Conservation (phyloP, 495 filamentous ascomycete genomes). For the Friedmanniomyces endolithicus region DNA sequence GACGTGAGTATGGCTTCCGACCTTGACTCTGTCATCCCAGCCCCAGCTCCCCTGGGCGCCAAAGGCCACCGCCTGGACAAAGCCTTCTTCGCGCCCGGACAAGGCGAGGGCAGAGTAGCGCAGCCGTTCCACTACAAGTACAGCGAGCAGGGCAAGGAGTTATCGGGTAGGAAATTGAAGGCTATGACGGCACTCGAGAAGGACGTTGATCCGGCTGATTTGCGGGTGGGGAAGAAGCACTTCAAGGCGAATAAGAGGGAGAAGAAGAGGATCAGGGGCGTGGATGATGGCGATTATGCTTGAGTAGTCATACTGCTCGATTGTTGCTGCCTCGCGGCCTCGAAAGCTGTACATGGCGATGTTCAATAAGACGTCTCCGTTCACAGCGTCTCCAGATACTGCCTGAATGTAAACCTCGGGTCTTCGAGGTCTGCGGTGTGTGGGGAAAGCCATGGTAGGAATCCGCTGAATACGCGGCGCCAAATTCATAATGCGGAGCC, state of each 20-base stretch:
- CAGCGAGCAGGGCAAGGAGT: constrained; percentile 67
- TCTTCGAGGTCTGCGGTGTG: no score
- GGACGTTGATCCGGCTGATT: constrained; percentile 69
- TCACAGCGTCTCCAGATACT: no score
- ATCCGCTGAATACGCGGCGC: no score
- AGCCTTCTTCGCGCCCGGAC: constrained; percentile 64
- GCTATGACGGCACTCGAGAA: constrained; percentile 76
- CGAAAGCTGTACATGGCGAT: no score
- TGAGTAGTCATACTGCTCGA: background rate
- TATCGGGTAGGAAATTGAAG: constrained; percentile 74
- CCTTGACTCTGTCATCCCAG: constrained; percentile 23
- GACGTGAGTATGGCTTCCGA: constrained; percentile 32
- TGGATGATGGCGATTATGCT: background rate
- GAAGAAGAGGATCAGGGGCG: background rate
- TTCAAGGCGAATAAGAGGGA: constrained; percentile 46
- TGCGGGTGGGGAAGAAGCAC: constrained; percentile 78
- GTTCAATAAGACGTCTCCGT: no score
- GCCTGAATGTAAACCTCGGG: no score
- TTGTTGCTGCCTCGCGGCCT: no score
- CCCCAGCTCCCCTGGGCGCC: constrained; percentile 38
- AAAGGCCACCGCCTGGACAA: constrained; percentile 72
- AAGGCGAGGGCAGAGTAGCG: constrained; percentile 52
- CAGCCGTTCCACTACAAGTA: constrained; percentile 65
- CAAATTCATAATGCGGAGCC: no score
- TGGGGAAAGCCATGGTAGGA: no score